Percentiles rank a stretch among this genome's conserved stretches.
Conservation (phyloP, 2,329 filamentous ascomycete species). For the Diaporthe citri region DNA sequence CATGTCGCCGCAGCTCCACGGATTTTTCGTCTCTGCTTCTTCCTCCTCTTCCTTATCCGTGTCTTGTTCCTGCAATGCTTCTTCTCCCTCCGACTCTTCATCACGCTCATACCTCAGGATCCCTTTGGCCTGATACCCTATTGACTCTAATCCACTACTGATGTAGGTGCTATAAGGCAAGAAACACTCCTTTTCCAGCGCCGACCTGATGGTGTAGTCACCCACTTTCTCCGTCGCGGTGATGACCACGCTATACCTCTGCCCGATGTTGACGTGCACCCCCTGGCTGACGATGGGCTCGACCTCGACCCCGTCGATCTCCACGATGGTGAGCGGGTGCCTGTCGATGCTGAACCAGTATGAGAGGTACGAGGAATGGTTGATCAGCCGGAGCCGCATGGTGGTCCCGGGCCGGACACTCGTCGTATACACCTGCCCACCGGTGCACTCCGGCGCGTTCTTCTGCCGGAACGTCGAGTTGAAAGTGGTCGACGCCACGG, state of each 20-base stretch:
- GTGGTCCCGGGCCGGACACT: conserved; percentile 46
- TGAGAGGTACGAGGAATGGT: conserved; percentile 54
- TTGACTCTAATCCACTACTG: conserved; percentile 46
- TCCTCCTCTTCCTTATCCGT: background rate
- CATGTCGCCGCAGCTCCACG: conserved; percentile 51
- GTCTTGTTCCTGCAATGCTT: background rate
- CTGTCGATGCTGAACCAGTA: conserved; percentile 56
- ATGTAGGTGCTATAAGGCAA: conserved; percentile 51
- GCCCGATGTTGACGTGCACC: conserved; percentile 55
- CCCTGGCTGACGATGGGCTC: conserved; percentile 49
- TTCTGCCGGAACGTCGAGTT: conserved; percentile 40
- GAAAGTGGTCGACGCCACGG: conserved; percentile 46
- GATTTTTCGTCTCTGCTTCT: conserved; percentile 18
- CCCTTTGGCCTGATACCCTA: conserved; percentile 47
- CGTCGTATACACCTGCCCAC: conserved; percentile 50
- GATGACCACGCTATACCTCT: conserved; percentile 54
- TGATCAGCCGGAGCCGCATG: conserved; percentile 55
- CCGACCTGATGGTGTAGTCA: conserved; percentile 53
- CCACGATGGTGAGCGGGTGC: conserved; percentile 53
- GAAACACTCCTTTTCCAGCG: conserved; percentile 51
- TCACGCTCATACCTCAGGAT: conserved; percentile 48
- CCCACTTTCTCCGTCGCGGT: conserved; percentile 48
- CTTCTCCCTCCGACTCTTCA: background rate
- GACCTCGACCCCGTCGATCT: conserved; percentile 56
- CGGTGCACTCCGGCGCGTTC: conserved; percentile 45